Evolutionary conservation across 495 filamentous ascomycete genomes (phyloP).

Genomic region (Aspergillus panamensis): DNA sequence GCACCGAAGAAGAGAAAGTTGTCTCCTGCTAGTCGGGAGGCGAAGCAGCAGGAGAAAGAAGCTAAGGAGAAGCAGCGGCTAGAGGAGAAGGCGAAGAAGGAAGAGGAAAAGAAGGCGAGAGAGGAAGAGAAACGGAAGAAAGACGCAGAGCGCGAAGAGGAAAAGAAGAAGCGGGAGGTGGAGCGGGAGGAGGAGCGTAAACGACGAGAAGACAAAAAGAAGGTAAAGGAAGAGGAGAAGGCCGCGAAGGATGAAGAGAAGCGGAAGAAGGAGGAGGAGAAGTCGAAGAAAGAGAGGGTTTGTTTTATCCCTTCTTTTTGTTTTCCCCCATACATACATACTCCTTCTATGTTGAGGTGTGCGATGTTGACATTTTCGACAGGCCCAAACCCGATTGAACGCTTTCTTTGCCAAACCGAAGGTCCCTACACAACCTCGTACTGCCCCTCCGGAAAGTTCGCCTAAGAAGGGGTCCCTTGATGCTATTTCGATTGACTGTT

Average conservation of each 20-base stretch:
- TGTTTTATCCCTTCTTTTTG: conserved; percentile 25
- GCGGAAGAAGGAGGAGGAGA: conserved; percentile 26
- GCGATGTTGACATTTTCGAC: neutral
- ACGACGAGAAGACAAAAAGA: conserved; percentile 46
- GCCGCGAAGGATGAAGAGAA: conserved; percentile 31
- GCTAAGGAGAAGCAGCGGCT: conserved; percentile 44
- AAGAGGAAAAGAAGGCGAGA: conserved; percentile 38
- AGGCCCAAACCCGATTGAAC: conserved; percentile 58
- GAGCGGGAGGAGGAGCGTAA: conserved; percentile 33
- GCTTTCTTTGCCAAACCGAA: conserved; percentile 58
- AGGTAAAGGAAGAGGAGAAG: conserved; percentile 61
- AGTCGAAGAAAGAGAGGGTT: conserved; percentile 63
- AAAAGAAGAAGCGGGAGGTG: conserved; percentile 35
- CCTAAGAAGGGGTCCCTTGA: conserved; percentile 24
- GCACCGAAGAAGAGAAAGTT: conserved; percentile 52
- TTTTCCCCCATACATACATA: neutral
- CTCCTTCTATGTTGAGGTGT: neutral
- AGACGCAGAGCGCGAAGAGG: conserved; percentile 45
- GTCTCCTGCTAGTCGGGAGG: conserved; percentile 51
- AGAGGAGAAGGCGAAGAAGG: conserved; percentile 45
- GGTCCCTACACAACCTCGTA: conserved; percentile 23
- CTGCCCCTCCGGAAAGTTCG: conserved; percentile 21
- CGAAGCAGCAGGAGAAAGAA: conserved; percentile 47
- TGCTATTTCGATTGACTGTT: conserved; percentile 12
- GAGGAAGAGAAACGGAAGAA: conserved; percentile 34